Conservation (phyloP, 169 alveolate species). For the Amoebophrya sp. region DNA sequence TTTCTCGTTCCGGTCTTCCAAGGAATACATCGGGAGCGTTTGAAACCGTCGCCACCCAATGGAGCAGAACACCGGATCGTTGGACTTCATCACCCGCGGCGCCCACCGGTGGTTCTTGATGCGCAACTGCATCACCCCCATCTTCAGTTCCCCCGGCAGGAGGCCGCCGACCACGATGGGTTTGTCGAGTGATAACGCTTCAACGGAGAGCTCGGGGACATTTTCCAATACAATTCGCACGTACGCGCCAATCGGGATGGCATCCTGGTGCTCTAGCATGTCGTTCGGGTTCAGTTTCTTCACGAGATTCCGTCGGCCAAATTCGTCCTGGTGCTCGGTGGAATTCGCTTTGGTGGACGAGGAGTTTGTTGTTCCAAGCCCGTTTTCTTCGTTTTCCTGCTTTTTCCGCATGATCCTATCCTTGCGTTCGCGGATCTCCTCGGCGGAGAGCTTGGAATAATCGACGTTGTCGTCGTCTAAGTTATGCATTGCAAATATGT, state of each 20-base stretch:
- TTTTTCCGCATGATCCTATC: slow-evolving; percentile 38
- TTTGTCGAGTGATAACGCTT: background rate
- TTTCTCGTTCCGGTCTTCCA: slow-evolving; percentile 87
- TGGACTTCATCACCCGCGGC: slow-evolving; percentile 90
- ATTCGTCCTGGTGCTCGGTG: background rate
- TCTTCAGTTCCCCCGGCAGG: slow-evolving; percentile 64
- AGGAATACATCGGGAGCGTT: slow-evolving; percentile 89
- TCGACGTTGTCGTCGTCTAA: slow-evolving; percentile 52
- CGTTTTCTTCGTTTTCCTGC: slow-evolving; percentile 34
- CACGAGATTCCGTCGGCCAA: slow-evolving; percentile 39
- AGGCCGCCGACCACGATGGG: slow-evolving; percentile 66
- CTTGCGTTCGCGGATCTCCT: slow-evolving; percentile 40
- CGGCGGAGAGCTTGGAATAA: slow-evolving; percentile 30
- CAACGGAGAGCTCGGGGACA: slow-evolving; percentile 31
- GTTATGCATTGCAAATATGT: too few relatives aligned
- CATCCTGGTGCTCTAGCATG: slow-evolving; percentile 23
- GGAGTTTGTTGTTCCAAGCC: too few relatives aligned
- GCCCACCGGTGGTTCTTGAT: slow-evolving; percentile 83
- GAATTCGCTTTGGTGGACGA: too few relatives aligned
- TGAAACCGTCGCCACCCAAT: slow-evolving; percentile 99
- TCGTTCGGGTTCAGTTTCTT: slow-evolving; percentile 41
- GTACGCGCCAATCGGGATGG: slow-evolving; percentile 52
- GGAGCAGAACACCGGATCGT: slow-evolving; percentile 92
- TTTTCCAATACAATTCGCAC: slow-evolving; percentile 34
- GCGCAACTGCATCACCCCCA: slow-evolving; percentile 74